These are phyloP conservation scores for Exophiala mesophila DNA, from an alignment of 2,329 filamentous ascomycete species.

Conservation along the genomic window DNA sequence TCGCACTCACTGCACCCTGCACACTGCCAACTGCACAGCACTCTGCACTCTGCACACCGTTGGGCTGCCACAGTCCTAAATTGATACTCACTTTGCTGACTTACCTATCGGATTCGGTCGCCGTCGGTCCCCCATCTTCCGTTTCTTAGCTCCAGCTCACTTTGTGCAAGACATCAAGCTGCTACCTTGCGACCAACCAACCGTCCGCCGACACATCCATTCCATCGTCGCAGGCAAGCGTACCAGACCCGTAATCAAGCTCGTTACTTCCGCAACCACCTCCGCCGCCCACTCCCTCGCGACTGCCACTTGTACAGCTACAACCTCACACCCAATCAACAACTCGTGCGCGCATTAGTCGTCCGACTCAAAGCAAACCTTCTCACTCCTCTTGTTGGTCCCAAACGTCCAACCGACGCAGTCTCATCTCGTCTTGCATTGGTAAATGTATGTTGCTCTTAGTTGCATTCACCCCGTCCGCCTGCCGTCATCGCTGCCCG, in stretches of 20 bases:
- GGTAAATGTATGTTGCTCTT: not conserved
- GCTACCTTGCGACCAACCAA: not conserved
- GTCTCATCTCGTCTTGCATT: not conserved
- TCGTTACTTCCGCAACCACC: no score
- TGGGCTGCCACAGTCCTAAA: no score
- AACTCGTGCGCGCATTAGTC: not conserved
- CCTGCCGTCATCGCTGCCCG: constrained; percentile 4
- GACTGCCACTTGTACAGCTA: not conserved
- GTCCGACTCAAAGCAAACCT: not conserved
- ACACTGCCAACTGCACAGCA: no score
- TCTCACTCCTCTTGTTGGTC: no score
- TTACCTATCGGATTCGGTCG: no score
- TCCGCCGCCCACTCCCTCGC: not conserved
- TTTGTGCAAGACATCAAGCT: not conserved
- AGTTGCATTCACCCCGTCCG: not conserved
- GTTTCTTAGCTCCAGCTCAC: not conserved
- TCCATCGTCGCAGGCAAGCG: not conserved
- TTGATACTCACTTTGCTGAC: no score
- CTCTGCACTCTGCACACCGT: no score
- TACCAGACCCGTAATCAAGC: no score
- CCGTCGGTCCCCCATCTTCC: no score
- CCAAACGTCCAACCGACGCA: no score
- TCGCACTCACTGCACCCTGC: no score
- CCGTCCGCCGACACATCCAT: not conserved
- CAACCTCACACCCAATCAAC: not conserved